Percentiles rank a stretch among this genome's conserved stretches.
Conservation (phyloP, 345 rosid genomes). For the Hibiscus trionum region DNA sequence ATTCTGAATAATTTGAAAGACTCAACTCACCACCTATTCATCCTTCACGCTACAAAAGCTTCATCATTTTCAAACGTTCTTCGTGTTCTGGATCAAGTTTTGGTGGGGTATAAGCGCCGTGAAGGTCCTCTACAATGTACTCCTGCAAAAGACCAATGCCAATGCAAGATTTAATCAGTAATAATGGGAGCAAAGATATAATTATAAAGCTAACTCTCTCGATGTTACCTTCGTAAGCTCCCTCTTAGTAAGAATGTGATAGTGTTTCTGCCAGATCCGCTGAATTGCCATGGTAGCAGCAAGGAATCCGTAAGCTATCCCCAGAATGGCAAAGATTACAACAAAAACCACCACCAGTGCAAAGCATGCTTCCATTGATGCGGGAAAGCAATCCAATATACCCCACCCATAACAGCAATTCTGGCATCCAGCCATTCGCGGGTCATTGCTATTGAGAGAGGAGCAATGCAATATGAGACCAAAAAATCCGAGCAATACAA, state of each 20-base stretch:
- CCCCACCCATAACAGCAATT: slow-evolving; percentile 99
- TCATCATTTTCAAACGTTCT: slow-evolving; percentile 64
- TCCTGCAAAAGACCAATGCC: slow-evolving; percentile 34
- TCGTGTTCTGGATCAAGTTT: slow-evolving; percentile 79
- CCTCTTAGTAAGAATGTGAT: slow-evolving; percentile 83
- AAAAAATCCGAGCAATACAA: slow-evolving; percentile 81
- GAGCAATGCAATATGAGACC: slow-evolving; percentile 88
- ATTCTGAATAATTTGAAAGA: slow-evolving; percentile 7
- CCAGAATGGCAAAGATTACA: slow-evolving; percentile 80
- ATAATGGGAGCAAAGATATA: not conserved
- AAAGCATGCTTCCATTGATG: slow-evolving; percentile 92
- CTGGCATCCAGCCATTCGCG: slow-evolving; percentile 89
- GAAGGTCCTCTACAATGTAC: slow-evolving; percentile 88
- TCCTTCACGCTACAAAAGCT: slow-evolving; percentile 47
- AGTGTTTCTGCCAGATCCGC: slow-evolving; percentile 95
- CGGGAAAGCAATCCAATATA: slow-evolving; percentile 88
- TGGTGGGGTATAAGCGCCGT: slow-evolving; percentile 71
- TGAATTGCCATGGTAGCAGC: slow-evolving; percentile 94
- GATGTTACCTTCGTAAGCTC: slow-evolving; percentile 72
- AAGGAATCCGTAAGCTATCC: slow-evolving; percentile 90
- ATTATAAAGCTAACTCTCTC: not conserved
- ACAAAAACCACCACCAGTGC: slow-evolving; percentile 76
- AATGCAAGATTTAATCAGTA: not conserved
- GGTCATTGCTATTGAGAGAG: slow-evolving; percentile 65
- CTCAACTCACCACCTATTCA: not conserved